Conservation (phyloP, 768 basidiomycete species). For the Tephrocybe sp. region DNA sequence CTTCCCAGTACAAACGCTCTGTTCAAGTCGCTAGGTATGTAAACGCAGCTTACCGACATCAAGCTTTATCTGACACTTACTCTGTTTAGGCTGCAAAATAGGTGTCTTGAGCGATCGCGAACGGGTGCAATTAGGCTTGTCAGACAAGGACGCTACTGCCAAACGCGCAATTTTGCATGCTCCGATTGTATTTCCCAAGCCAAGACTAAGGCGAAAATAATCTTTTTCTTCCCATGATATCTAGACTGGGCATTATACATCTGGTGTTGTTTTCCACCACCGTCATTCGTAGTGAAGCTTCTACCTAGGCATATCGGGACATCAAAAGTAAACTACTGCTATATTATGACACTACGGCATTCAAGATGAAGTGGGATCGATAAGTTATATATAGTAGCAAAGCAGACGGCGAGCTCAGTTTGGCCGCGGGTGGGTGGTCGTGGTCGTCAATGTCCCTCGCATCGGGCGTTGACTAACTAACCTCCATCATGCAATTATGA, state of each 20-base stretch:
- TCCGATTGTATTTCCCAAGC: conserved; percentile 83
- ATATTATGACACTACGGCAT: not conserved
- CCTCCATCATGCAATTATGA: not conserved
- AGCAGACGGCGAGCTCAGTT: too few relatives aligned
- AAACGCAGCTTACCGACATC: not conserved
- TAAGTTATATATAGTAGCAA: too few relatives aligned
- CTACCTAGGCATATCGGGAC: too few relatives aligned
- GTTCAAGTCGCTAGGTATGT: conserved; percentile 71
- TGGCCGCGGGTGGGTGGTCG: too few relatives aligned
- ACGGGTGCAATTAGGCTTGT: conserved; percentile 65
- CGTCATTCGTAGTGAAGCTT: too few relatives aligned
- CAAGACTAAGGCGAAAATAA: conserved; percentile 36
- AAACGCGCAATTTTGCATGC: conserved; percentile 73
- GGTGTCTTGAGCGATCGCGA: conserved; percentile 55
- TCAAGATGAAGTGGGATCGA: not conserved
- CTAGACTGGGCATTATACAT: too few relatives aligned
- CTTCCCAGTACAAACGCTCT: conserved; percentile 49
- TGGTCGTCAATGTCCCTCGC: too few relatives aligned
- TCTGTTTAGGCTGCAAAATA: conserved; percentile 65
- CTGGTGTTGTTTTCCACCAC: too few relatives aligned
- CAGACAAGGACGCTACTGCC: conserved; percentile 55
- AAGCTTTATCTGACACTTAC: conserved; percentile 3
- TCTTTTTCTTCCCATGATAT: not conserved
- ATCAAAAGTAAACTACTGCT: not conserved
- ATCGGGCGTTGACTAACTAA: too few relatives aligned